These are phyloP conservation scores for Eucalyptus cloeziana DNA, from an alignment of 345 rosid genomes.

Conservation along the genomic window DNA sequence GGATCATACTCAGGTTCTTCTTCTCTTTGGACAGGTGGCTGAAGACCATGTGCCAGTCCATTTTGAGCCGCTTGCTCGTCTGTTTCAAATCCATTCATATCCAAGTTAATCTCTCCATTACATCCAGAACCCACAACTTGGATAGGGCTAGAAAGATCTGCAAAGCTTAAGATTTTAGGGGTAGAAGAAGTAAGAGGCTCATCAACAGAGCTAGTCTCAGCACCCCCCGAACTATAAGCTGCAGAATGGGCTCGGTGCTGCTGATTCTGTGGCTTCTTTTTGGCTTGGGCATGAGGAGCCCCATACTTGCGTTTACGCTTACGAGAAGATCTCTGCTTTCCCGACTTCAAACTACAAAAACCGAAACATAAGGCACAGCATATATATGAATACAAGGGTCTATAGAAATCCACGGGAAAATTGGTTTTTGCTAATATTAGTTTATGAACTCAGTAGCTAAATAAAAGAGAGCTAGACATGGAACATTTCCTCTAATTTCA, in stretches of 20 bases:
- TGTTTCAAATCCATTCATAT: constrained; percentile 7
- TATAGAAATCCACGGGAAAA: background rate
- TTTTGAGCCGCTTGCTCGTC: constrained; percentile 26
- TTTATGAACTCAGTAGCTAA: background rate
- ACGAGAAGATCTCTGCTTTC: constrained; percentile 46
- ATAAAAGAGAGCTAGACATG: background rate
- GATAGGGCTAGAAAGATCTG: constrained; percentile 8
- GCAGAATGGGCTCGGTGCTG: constrained; percentile 23
- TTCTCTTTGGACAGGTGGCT: constrained; percentile 10
- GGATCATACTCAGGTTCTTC: constrained; percentile 76
- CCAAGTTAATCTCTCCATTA: constrained; percentile 17
- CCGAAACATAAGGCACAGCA: background rate
- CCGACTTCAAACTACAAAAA: constrained; percentile 50
- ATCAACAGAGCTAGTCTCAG: constrained; percentile 20
- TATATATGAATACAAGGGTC: background rate
- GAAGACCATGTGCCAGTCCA: constrained; percentile 21
- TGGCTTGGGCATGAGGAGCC: constrained; percentile 37
- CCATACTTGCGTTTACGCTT: constrained; percentile 79
- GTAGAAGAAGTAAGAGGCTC: constrained; percentile 19
- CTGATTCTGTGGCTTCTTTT: constrained; percentile 75
- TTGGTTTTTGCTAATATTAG: background rate
- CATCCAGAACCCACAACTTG: constrained; percentile 15
- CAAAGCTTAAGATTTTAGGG: constrained; percentile 18
- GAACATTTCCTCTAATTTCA: background rate
- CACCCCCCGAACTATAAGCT: constrained; percentile 10